Evolutionary conservation across 129 eudicot species (phyloP).

Genomic region (Chrysanthemum seticuspe): DNA sequence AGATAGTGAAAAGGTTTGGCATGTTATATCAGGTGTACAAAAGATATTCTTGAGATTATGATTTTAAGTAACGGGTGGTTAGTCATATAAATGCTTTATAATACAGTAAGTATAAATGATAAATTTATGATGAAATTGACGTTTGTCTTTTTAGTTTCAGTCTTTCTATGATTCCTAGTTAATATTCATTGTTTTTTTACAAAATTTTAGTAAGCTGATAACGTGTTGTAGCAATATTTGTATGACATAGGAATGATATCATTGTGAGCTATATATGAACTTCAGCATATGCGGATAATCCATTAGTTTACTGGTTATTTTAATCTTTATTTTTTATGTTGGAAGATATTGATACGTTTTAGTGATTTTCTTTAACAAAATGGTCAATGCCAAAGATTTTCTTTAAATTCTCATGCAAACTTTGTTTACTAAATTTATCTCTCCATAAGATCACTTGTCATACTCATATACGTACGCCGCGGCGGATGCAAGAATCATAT

Average conservation of each 20-base stretch:
- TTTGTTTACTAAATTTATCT: too few species aligned
- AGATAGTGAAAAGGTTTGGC: too few species aligned
- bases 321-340: neutral
- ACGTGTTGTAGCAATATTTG: neutral
- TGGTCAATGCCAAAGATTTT: neutral
- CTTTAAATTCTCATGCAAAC: neutral
- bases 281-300: neutral
- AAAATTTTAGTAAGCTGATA: neutral
- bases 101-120: too few species aligned
- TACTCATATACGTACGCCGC: neutral
- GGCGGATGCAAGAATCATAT: neutral
- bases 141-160: neutral
- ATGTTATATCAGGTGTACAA: too few species aligned
- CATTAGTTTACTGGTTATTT: neutral
- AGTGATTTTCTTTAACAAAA: neutral
- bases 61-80: too few species aligned
- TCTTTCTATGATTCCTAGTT: neutral
- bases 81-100: too few species aligned
- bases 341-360: constrained; percentile 1
- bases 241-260: constrained; percentile 7
- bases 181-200: neutral
- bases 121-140: too few species aligned
- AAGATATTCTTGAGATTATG: too few species aligned
- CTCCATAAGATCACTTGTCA: neutral
- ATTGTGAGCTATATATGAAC: constrained; percentile 15